phyloP scores from a whole-genome alignment of 495 filamentous ascomycete genomes.

The Xylaria nigripes region DNA sequence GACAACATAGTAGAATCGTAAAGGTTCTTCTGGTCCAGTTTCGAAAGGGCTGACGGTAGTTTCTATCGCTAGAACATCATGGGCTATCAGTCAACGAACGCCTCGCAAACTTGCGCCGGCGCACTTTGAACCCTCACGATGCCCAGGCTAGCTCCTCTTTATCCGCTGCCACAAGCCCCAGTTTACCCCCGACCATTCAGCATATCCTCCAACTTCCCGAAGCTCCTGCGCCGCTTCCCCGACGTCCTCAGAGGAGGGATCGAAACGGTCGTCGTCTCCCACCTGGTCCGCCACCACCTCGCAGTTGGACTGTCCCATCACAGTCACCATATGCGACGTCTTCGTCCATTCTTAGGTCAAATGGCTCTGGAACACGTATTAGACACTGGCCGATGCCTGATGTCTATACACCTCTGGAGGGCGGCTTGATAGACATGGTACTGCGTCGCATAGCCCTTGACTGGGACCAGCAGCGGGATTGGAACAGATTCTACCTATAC shows the following conservation, averaged over 20 bases:
- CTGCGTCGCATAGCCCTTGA: conserved; percentile 56
- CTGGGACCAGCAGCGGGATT: conserved; percentile 60
- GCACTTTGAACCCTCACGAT: conserved; percentile 18
- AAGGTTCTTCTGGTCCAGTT: background rate
- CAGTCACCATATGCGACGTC: conserved; percentile 19
- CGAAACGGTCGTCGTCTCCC: conserved; percentile 41
- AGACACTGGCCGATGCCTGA: conserved; percentile 29
- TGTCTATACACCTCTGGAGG: conserved; percentile 29
- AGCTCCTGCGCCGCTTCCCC: conserved; percentile 56
- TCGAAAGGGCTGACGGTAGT: conserved; percentile 2
- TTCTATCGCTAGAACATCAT: conserved; percentile 13
- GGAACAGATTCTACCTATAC: conserved; percentile 58
- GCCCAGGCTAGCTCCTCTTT: conserved; percentile 7
- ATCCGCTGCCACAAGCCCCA: conserved; percentile 25
- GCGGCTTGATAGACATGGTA: conserved; percentile 49
- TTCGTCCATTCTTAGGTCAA: conserved; percentile 1
- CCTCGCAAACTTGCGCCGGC: conserved; percentile 41
- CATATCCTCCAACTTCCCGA: conserved; percentile 63
- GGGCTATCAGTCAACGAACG: conserved; percentile 42
- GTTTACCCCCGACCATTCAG: conserved; percentile 43
- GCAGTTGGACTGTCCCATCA: conserved; percentile 53
- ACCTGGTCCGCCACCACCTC: conserved; percentile 62
- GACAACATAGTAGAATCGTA: background rate
- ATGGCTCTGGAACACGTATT: background rate
- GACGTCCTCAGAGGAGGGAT: conserved; percentile 40